Evolutionary conservation across 768 basidiomycete species (phyloP), one percentile per base, ranked within the genome.

Genomic region (Gloeophyllum trabeum): DNA sequence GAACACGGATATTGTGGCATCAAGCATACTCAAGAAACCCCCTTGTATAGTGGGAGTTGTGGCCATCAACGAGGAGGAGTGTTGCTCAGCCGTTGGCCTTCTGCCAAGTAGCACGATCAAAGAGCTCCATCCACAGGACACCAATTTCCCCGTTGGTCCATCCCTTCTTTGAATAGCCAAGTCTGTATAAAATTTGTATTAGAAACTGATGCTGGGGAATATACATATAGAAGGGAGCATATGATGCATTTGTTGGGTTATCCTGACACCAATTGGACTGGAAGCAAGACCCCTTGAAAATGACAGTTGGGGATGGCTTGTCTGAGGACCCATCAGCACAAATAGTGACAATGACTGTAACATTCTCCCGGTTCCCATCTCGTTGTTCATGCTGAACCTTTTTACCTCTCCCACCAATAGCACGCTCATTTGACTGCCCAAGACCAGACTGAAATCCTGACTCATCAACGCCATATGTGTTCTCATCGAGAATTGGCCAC

Each of bases 21-120:
- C 48, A 39, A 0, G 65, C 64, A 53, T 65, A 65, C 7, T 56
- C 41, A n/a, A 75, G 61, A 42, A 72, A 66, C 5, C 42, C 54
- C 3, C 42, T 35, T 2, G 59, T 62, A 43, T 60, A 64, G 42
- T 73, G 70, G 0, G 65, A 71, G 37, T 54, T 61, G 42, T 75
- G 71, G 1, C 72, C 65, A 55, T 74, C 67, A 10, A 74, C 57
- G 10, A 66, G 43, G 12, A 68, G 55, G 6, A 65, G 36, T 1
- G 58, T 48, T 6, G 46, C 26, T 16, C 47, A 22, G 0, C 59
- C 58, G 10, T 52, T 48, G 20, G 51, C 43, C 43, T 62, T 54
- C 1, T 24, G 47, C 2, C 39, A 24, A 16, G 60, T 69, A 3
- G 55, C 35, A 2, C 44, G 35, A 5, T 67, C 58, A 30, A 67